Evolutionary conservation across 1,284 basidiomycete genomes (phyloP).

Genomic region (Marasmius fiardii): DNA sequence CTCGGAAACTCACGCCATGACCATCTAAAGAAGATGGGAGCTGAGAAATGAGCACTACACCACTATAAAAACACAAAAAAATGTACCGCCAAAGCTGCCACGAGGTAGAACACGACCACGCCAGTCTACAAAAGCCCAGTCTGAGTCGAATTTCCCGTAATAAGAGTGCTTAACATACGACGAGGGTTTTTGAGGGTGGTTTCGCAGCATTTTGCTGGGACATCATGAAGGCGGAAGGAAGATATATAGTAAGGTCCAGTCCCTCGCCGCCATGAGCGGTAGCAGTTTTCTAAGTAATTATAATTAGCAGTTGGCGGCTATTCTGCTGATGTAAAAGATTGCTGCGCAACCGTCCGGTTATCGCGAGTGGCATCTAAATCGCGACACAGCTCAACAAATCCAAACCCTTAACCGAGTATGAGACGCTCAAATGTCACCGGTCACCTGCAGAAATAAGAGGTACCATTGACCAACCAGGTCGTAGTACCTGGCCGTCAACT

Average conservation of each 20-base stretch:
- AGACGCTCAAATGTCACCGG: too few species aligned
- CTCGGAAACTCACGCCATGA: slow-evolving; percentile 62
- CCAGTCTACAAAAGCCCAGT: slow-evolving; percentile 39
- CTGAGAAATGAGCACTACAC: not conserved
- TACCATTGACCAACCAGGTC: too few species aligned
- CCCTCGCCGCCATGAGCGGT: too few species aligned
- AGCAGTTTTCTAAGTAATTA: too few species aligned
- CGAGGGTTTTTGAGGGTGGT: slow-evolving; percentile 15
- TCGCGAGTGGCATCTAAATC: too few species aligned
- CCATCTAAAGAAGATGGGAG: slow-evolving; percentile 60
- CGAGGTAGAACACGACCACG: slow-evolving; percentile 74
- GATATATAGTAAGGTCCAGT: not conserved
- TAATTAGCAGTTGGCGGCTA: too few species aligned
- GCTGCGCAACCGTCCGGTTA: too few species aligned
- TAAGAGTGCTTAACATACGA: slow-evolving; percentile 11
- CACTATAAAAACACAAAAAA: not conserved
- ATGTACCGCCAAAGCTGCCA: slow-evolving; percentile 79
- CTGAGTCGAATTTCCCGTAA: not conserved
- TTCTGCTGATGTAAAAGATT: too few species aligned
- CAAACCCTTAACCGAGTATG: too few species aligned
- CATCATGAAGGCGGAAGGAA: slow-evolving; percentile 8
- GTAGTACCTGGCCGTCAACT: too few species aligned
- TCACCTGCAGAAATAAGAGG: too few species aligned
- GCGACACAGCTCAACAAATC: too few species aligned
- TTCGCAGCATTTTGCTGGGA: slow-evolving; percentile 15